These are phyloP conservation scores for Fusarium burgessii DNA, from an alignment of 2,329 filamentous ascomycete genomes.

Conservation along the genomic window DNA sequence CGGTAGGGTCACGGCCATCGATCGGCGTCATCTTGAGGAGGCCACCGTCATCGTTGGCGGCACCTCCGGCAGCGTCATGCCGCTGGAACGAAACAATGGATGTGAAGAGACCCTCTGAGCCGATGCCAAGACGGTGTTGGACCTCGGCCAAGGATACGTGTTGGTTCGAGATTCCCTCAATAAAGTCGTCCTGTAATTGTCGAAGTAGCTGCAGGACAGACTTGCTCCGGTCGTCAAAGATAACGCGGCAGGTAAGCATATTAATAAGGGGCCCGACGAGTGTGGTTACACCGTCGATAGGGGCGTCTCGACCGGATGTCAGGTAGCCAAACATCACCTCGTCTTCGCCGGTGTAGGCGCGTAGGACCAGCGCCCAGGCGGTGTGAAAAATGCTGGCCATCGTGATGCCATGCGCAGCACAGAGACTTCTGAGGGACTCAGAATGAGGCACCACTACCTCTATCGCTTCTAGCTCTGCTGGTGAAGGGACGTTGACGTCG, in stretches of 20 bases:
- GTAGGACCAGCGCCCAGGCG: constrained; percentile 2
- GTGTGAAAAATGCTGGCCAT: constrained; percentile 3
- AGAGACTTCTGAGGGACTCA: not conserved
- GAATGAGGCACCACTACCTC: not conserved
- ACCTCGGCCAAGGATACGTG: not conserved
- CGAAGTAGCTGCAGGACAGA: not conserved
- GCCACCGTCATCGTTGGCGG: not conserved
- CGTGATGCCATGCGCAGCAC: not conserved
- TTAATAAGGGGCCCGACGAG: not conserved
- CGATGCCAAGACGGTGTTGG: not conserved
- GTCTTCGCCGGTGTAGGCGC: not conserved
- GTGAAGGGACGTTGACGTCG: not conserved
- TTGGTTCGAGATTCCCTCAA: not conserved
- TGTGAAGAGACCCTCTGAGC: not conserved
- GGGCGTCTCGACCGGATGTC: not conserved
- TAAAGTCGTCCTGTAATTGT: not conserved
- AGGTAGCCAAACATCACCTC: constrained; percentile 2
- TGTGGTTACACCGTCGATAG: not conserved
- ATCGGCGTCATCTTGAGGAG: not conserved
- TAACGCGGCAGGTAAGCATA: not conserved
- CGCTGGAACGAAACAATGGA: not conserved
- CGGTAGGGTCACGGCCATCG: not conserved
- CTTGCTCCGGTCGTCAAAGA: not conserved
- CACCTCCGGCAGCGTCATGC: not conserved
- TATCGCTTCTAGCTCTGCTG: not conserved